These are phyloP conservation scores for Botryotinia globosa DNA, from an alignment of 2,329 filamentous ascomycete species.

Conservation along the genomic window DNA sequence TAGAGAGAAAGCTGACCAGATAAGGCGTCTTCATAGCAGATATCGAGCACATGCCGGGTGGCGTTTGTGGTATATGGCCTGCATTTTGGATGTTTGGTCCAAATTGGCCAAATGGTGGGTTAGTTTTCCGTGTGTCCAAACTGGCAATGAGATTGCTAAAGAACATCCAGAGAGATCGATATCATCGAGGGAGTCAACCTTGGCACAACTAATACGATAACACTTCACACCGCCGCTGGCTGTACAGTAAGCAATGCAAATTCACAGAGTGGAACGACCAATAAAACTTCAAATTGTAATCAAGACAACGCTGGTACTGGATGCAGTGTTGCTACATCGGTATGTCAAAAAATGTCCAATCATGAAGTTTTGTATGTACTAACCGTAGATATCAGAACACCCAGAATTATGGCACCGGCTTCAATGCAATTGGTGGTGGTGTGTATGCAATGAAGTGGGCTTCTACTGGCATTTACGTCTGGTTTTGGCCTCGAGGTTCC, in stretches of 20 bases:
- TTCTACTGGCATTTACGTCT: constrained; percentile 63
- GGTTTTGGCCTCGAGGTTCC: constrained; percentile 64
- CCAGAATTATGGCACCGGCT: constrained; percentile 58
- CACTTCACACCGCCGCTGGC: constrained; percentile 46
- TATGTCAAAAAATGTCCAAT: neutral
- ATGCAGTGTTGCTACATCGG: constrained; percentile 35
- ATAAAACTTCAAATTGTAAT: constrained; percentile 38
- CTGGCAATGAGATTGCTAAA: neutral
- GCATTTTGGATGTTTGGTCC: constrained; percentile 38
- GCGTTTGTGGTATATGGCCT: constrained; percentile 44
- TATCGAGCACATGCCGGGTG: constrained; percentile 63
- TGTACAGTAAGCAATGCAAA: constrained; percentile 45
- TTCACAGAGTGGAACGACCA: constrained; percentile 43
- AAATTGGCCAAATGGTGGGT: constrained; percentile 33
- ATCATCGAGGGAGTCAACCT: constrained; percentile 50
- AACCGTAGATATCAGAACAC: constrained; percentile 34
- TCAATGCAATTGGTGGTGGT: constrained; percentile 58
- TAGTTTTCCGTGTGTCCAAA: neutral
- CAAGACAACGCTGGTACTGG: constrained; percentile 46
- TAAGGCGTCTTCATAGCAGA: constrained; percentile 63
- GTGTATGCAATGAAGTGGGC: constrained; percentile 55
- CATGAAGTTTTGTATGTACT: neutral
- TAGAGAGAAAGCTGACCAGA: neutral
- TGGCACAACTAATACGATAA: constrained; percentile 44
- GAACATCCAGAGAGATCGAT: constrained; percentile 29